Evolutionary conservation across 495 filamentous ascomycete species (phyloP), one percentile per base, ranked within the genome.

Genomic region (Amniculicola lignicola): DNA sequence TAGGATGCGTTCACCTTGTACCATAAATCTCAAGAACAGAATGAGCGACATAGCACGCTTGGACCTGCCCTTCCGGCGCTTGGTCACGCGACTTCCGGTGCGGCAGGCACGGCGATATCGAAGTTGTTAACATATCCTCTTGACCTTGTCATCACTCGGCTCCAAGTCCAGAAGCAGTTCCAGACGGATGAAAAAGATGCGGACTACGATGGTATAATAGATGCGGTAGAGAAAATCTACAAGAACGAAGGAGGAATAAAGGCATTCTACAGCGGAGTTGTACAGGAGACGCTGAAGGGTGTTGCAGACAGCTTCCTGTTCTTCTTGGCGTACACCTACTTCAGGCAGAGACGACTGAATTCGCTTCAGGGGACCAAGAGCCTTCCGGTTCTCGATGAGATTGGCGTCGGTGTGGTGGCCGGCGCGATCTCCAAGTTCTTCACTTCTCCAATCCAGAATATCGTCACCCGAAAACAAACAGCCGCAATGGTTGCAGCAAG

Each of bases 21-120:
- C 39, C 70, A 72, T 44, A 42, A 60, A 33, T n/a, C 48, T 23
- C 67, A 67, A 39, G 70, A 70, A 53, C 51, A 65, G 14, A 12
- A 15, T 10, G 16, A 25, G 4, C 38, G 22, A 12, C 25, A 12
- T 0, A 14, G 31, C 2, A 36, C 36, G 25, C 53, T 57, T 46
- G 65, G 69, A 0, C 66, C 68, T 22, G 79, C 81, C 6, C 79
- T 95, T n/a, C 88, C 90, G 46, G 86, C 88, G 4, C 74, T 95
- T n/a, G 88, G 88, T 16, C 92, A 96, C 75, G 91, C 92, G 43
- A 67, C 87, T 18, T 86, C 90, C 15, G 90, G 90, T 43, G 82
- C 88, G 23, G 75, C 82, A 12, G 90, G 89, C 14, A 85, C 88
- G 2, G 84, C 88, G 10, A 79, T 67, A 44, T 90, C 90, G 2